Evolutionary conservation across 2,329 filamentous ascomycete genomes (phyloP).

Genomic region (Sclerotinia nivalis): DNA sequence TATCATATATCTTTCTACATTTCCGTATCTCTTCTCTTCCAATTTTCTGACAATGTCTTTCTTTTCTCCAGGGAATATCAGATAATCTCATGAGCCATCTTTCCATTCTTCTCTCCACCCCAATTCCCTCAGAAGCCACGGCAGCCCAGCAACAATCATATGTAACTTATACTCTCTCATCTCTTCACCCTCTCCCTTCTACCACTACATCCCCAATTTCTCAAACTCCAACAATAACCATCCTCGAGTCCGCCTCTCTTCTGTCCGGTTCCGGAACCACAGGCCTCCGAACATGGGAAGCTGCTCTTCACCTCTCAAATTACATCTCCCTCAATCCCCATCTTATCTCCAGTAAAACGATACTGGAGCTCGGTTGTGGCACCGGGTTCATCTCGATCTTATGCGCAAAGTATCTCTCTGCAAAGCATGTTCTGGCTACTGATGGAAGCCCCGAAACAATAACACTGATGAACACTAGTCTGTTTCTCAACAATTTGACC

Average conservation of each 20-base stretch:
- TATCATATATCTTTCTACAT: background rate
- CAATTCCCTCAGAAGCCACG: constrained; percentile 62
- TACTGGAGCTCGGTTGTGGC: constrained; percentile 74
- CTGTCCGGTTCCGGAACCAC: constrained; percentile 73
- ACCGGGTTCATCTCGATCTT: constrained; percentile 76
- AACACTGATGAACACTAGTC: constrained; percentile 64
- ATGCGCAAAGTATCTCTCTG: constrained; percentile 65
- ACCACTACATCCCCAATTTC: background rate
- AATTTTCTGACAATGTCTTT: constrained; percentile 33
- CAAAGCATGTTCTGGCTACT: constrained; percentile 63
- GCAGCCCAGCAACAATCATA: constrained; percentile 71
- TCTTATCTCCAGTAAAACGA: constrained; percentile 52
- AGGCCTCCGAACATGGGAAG: constrained; percentile 79
- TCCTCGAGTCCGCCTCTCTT: constrained; percentile 68
- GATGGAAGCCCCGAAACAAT: constrained; percentile 76
- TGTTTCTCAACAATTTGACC: constrained; percentile 65
- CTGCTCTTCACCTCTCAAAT: constrained; percentile 70
- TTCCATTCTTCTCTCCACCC: constrained; percentile 62
- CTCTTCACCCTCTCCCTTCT: constrained; percentile 2
- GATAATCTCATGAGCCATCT: constrained; percentile 75
- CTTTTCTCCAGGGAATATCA: constrained; percentile 68
- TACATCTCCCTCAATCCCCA: constrained; percentile 54
- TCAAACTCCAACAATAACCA: constrained; percentile 50
- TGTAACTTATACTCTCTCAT: constrained; percentile 64
- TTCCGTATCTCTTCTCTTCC: background rate